These are phyloP conservation scores for Peribolospora baueri DNA, from an alignment of 768 basidiomycete species.

Conservation along the genomic window DNA sequence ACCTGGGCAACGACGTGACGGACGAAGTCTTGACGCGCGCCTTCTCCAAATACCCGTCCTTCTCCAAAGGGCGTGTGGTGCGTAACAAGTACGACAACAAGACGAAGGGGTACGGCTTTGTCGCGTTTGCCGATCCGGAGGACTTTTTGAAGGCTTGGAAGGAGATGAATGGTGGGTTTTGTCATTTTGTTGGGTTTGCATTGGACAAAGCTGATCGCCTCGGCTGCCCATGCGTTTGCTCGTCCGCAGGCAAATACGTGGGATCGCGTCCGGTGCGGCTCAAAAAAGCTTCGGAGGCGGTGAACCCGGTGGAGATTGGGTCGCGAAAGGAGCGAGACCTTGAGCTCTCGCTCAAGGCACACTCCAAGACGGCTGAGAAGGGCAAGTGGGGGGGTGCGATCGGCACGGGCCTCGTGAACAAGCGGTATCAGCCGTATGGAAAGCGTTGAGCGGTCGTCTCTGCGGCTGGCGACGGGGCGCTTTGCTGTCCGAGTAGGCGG, in stretches of 20 bases:
- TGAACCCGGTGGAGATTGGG: conserved; percentile 79
- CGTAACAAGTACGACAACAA: conserved; percentile 82
- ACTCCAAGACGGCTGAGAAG: too few relatives aligned
- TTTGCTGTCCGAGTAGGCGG: too few relatives aligned
- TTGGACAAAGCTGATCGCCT: neutral
- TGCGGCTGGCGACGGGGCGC: too few relatives aligned
- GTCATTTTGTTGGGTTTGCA: neutral
- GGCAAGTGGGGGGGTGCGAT: too few relatives aligned
- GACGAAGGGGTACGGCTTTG: conserved; percentile 79
- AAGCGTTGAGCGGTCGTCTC: too few relatives aligned
- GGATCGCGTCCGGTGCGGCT: conserved; percentile 92
- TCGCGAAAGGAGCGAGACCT: conserved; percentile 73
- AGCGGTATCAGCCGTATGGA: too few relatives aligned
- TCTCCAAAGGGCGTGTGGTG: conserved; percentile 84
- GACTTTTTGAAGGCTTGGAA: conserved; percentile 98
- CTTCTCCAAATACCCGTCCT: conserved; percentile 73
- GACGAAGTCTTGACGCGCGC: conserved; percentile 82
- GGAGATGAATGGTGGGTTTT: conserved; percentile 76
- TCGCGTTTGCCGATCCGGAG: conserved; percentile 92
- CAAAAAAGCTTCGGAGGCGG: conserved; percentile 67
- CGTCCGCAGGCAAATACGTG: conserved; percentile 63
- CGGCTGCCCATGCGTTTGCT: neutral
- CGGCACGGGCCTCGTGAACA: too few relatives aligned
- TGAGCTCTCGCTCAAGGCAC: conserved; percentile 22
- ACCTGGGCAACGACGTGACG: conserved; percentile 91